Percentiles rank a stretch among this genome's conserved stretches.
These are phyloP conservation scores for Mrakia blollopis DNA, from an alignment of 768 basidiomycete species.

Conservation along the genomic window DNA sequence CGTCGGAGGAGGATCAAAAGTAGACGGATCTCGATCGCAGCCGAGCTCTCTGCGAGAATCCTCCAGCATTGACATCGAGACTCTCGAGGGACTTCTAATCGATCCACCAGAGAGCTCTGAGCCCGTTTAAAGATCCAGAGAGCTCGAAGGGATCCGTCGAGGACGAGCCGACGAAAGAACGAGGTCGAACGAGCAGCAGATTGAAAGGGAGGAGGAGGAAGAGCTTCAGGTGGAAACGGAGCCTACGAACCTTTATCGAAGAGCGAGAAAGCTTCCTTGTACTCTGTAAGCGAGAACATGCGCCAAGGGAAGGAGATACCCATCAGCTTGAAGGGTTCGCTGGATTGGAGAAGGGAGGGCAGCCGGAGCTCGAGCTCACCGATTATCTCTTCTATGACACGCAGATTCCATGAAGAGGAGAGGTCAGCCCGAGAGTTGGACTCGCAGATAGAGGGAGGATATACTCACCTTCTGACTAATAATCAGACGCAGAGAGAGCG, in stretches of 20 bases:
- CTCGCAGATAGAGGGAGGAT: too few species aligned
- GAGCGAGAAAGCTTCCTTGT: constrained; percentile 25
- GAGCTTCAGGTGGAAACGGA: background rate
- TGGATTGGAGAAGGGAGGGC: background rate
- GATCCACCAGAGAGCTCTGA: background rate
- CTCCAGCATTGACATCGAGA: background rate
- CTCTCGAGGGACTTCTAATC: too few species aligned
- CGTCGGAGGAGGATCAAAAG: background rate
- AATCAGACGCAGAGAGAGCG: too few species aligned
- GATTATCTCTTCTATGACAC: constrained; percentile 6
- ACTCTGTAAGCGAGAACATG: background rate
- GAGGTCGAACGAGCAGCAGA: background rate
- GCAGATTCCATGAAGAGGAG: background rate
- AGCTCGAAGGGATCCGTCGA: too few species aligned
- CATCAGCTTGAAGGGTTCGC: background rate
- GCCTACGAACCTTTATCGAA: constrained; percentile 20
- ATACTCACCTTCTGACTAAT: too few species aligned
- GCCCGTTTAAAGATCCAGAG: background rate
- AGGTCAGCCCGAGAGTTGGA: background rate
- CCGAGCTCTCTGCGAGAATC: background rate
- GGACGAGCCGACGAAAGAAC: too few species aligned
- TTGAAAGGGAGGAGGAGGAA: too few species aligned
- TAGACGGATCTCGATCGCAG: background rate
- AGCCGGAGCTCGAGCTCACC: background rate
- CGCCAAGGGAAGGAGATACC: background rate